phyloP scores from a whole-genome alignment of 768 basidiomycete species.

The Kwoniella newhampshirensis region DNA sequence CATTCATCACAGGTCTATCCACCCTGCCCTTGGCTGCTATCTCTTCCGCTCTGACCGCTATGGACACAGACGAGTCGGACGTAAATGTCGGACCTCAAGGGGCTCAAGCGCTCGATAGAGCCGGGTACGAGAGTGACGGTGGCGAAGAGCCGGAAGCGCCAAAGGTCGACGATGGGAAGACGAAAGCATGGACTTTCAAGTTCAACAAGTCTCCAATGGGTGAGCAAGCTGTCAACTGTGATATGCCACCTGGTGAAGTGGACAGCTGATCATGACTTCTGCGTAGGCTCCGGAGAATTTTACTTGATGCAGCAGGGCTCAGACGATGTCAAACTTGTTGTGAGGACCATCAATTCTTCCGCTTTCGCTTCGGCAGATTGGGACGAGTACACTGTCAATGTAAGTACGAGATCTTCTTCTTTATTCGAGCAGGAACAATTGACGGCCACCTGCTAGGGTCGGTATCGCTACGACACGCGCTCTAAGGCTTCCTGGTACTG shows the following conservation, averaged over 20 bases:
- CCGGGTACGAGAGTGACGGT: conserved; percentile 49
- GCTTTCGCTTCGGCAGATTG: conserved; percentile 52
- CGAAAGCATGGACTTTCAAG: conserved; percentile 45
- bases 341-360: conserved; percentile 51
- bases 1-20: conserved; percentile 27
- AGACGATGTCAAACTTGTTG: conserved; percentile 47
- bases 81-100: conserved; percentile 21
- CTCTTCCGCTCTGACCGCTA: conserved; percentile 38
- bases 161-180: conserved; percentile 23
- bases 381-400: conserved; percentile 51
- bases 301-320: conserved; percentile 42
- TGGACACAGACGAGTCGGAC: conserved; percentile 35
- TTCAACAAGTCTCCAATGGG: conserved; percentile 52
- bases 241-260: conserved; percentile 3
- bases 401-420: conserved; percentile 14
- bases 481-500: conserved; percentile 54
- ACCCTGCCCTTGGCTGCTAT: conserved; percentile 45
- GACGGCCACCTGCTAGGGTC: conserved; percentile 28
- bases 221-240: conserved; percentile 20
- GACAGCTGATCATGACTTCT: background rate
- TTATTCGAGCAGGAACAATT: background rate
- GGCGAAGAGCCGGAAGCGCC: conserved; percentile 34
- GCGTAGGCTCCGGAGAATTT: conserved; percentile 52
- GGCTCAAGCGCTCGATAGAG: conserved; percentile 37
- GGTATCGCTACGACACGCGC: conserved; percentile 52